phyloP scores from a whole-genome alignment of 345 rosid genomes.

The Gynandropsis gynandra region DNA sequence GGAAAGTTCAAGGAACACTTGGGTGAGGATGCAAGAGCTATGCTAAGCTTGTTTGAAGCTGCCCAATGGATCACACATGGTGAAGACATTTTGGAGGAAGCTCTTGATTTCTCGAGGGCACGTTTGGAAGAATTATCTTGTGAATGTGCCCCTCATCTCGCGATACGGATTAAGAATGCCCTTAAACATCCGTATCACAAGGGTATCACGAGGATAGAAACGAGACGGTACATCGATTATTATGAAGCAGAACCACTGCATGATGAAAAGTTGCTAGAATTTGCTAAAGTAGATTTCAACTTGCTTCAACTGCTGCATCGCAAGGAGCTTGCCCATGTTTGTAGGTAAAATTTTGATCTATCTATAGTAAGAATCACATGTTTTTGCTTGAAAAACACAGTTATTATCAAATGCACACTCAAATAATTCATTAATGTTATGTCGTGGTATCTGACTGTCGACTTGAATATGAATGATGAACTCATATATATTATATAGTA shows the following conservation, averaged over 20 bases:
- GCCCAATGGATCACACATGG: constrained; percentile 22
- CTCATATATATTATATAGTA: too few species aligned
- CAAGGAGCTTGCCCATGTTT: constrained; percentile 7
- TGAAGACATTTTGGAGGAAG: constrained; percentile 18
- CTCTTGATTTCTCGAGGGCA: constrained; percentile 7
- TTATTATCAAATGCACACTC: too few species aligned
- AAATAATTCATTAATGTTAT: too few species aligned
- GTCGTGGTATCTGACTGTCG: too few species aligned
- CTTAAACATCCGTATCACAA: constrained; percentile 16
- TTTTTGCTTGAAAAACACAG: too few species aligned
- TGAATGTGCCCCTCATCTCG: not conserved
- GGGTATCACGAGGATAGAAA: constrained; percentile 23
- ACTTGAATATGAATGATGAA: too few species aligned
- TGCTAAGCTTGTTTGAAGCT: constrained; percentile 23
- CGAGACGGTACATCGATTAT: constrained; percentile 12
- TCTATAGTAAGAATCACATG: too few species aligned
- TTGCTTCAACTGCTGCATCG: constrained; percentile 15
- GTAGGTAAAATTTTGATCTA: too few species aligned
- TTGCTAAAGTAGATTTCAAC: constrained; percentile 23
- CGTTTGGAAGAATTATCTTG: not conserved
- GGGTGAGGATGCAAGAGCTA: not conserved
- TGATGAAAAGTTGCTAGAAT: constrained; percentile 16
- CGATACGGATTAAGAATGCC: constrained; percentile 16
- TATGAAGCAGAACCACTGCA: constrained; percentile 13
- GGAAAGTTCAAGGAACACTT: constrained; percentile 14